phyloP scores from a whole-genome alignment of 2,329 filamentous ascomycete genomes.

The Penicillium polonicum region DNA sequence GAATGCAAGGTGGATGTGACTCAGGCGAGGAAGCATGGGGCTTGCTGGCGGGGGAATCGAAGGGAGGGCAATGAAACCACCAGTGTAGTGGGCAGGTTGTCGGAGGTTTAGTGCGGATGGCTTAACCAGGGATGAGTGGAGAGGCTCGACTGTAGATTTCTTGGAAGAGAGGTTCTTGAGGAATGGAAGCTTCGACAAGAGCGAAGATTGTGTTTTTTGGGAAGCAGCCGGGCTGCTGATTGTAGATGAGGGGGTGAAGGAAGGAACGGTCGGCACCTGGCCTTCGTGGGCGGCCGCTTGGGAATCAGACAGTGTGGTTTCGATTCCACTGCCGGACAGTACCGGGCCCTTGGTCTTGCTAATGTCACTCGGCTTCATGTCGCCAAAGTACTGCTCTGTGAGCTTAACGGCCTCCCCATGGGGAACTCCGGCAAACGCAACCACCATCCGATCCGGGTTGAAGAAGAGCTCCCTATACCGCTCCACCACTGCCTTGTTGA shows the following conservation, averaged over 20 bases:
- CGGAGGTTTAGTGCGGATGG: conserved; percentile 56
- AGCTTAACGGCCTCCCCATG: conserved; percentile 77
- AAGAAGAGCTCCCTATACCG: conserved; percentile 83
- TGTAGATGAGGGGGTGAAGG: conserved; percentile 44
- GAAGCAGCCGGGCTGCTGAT: conserved; percentile 37
- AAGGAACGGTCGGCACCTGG: conserved; percentile 36
- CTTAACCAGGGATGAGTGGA: conserved; percentile 49
- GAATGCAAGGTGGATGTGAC: conserved; percentile 93
- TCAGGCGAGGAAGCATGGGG: conserved; percentile 75
- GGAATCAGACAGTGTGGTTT: conserved; percentile 47
- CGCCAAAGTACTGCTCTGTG: conserved; percentile 83
- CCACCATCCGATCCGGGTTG: conserved; percentile 83
- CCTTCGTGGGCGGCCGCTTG: conserved; percentile 31
- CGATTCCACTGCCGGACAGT: conserved; percentile 58
- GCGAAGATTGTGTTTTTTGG: conserved; percentile 55
- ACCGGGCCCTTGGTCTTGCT: conserved; percentile 48
- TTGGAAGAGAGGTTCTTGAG: conserved; percentile 80
- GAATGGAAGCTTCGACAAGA: conserved; percentile 83
- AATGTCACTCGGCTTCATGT: conserved; percentile 67
- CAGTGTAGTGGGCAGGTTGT: conserved; percentile 78
- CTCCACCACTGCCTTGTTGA: conserved; percentile 70
- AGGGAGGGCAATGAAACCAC: conserved; percentile 85
- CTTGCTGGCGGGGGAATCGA: conserved; percentile 74
- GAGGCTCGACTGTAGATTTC: conserved; percentile 58
- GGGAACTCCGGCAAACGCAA: conserved; percentile 89